These are phyloP conservation scores for Fraxinus americana DNA, from an alignment of 257 asterid species.

Conservation along the genomic window DNA sequence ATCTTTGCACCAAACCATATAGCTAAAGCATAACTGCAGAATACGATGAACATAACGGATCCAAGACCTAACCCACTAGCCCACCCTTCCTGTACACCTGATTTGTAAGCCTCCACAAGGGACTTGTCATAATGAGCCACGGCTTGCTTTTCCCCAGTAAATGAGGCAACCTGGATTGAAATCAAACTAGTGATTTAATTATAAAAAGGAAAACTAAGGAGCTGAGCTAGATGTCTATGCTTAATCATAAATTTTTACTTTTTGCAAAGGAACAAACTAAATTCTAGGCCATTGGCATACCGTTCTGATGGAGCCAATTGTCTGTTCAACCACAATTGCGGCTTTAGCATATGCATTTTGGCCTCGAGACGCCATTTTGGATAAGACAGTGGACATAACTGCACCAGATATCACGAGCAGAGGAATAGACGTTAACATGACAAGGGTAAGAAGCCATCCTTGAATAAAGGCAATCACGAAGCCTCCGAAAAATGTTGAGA, in stretches of 20 bases:
- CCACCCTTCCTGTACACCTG: conserved; percentile 60
- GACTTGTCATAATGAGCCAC: conserved; percentile 55
- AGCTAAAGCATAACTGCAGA: conserved; percentile 67
- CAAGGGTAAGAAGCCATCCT: conserved; percentile 76
- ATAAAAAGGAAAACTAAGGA: neutral
- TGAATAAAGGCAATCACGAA: conserved; percentile 57
- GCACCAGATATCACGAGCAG: conserved; percentile 53
- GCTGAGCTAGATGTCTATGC: neutral
- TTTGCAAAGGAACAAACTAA: neutral
- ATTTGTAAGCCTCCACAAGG: conserved; percentile 49
- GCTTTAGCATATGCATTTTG: conserved; percentile 68
- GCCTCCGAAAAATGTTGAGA: conserved; percentile 64
- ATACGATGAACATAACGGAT: conserved; percentile 41
- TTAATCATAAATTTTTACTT: too few relatives aligned
- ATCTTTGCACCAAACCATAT: conserved; percentile 69
- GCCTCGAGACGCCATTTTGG: conserved; percentile 54
- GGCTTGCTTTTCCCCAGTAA: conserved; percentile 70
- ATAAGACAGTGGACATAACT: conserved; percentile 37
- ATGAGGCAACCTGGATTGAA: conserved; percentile 62
- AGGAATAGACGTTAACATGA: conserved; percentile 63
- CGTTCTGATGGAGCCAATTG: conserved; percentile 67
- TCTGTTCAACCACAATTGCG: conserved; percentile 60
- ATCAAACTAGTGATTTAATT: neutral
- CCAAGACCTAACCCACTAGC: conserved; percentile 69
- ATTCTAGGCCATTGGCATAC: conserved; percentile 33